Evolutionary conservation across 1,284 basidiomycete species (phyloP).

Genomic region (Pterulicium gracile): DNA sequence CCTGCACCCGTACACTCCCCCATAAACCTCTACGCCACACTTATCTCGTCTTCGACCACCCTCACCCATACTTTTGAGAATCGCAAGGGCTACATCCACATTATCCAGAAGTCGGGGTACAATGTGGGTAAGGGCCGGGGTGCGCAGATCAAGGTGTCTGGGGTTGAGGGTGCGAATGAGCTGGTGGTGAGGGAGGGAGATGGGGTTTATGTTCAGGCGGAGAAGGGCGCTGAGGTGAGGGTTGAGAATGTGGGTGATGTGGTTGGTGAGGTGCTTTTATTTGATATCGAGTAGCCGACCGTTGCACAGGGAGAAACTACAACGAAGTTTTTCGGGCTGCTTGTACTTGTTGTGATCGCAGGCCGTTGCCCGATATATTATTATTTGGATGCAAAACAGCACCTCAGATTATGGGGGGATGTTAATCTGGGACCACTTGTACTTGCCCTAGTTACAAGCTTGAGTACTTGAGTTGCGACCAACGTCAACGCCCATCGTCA

Average conservation of each 20-base stretch:
- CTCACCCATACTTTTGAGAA: conserved; percentile 29
- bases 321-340: no score
- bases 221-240: conserved; percentile 31
- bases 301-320: no score
- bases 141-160: conserved; percentile 33
- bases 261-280: conserved; percentile 60
- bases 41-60: conserved; percentile 45
- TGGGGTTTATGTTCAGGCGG: conserved; percentile 50
- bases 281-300: conserved; percentile 48
- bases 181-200: conserved; percentile 45
- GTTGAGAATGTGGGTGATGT: conserved; percentile 50
- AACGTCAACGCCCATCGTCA: no score
- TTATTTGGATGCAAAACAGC: no score
- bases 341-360: no score
- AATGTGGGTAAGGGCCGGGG: conserved; percentile 42
- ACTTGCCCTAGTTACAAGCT: no score
- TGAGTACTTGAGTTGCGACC: no score
- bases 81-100: conserved; percentile 56
- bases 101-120: conserved; percentile 71
- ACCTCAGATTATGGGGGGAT: no score
- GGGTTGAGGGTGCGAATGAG: conserved; percentile 25
- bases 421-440: no score
- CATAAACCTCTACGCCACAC: conserved; percentile 52
- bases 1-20: conserved; percentile 65
- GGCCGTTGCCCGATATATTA: no score